A percentile compares a stretch with the other conserved stretches of the same genome.
These are phyloP conservation scores for Coniochaeta hoffmannii DNA, from an alignment of 2,329 filamentous ascomycete genomes.

Conservation along the genomic window DNA sequence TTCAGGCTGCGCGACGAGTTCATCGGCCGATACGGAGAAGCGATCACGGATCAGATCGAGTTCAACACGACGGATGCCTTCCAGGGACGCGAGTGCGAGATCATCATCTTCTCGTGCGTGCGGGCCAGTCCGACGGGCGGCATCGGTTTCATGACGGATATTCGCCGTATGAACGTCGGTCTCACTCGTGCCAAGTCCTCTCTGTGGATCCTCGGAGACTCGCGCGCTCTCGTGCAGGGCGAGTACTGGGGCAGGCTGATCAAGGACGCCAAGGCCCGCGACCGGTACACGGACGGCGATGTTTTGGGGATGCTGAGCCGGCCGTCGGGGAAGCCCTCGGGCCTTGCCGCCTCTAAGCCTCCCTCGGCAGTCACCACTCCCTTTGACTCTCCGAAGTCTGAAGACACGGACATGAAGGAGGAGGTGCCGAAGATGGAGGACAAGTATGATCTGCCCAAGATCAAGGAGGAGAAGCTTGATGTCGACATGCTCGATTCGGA, in stretches of 20 bases:
- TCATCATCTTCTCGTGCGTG: conserved; percentile 99
- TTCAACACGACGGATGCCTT: conserved; percentile 99
- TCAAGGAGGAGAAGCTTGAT: background rate
- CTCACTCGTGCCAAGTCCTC: conserved; percentile 94
- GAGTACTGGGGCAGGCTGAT: conserved; percentile 88
- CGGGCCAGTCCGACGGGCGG: conserved; percentile 86
- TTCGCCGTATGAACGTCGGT: conserved; percentile 98
- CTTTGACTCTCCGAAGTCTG: background rate
- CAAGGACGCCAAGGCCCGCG: conserved; percentile 66
- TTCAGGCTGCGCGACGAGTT: conserved; percentile 73
- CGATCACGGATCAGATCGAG: conserved; percentile 72
- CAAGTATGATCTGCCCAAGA: background rate
- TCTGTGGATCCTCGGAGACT: conserved; percentile 93
- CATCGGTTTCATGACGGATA: conserved; percentile 97
- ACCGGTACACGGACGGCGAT: conserved; percentile 67
- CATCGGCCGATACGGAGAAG: conserved; percentile 60
- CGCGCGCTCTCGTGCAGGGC: conserved; percentile 75
- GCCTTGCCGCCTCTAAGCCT: conserved; percentile 8
- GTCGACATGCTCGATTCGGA: background rate
- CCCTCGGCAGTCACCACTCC: background rate
- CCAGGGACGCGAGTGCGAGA: conserved; percentile 91
- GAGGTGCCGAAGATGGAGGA: background rate
- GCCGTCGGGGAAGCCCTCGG: conserved; percentile 28
- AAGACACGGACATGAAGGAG: conserved; percentile 3
- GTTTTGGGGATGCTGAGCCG: conserved; percentile 41